A percentile compares a stretch with the other conserved stretches of the same genome.
These are phyloP conservation scores for Monilinia laxa DNA, from an alignment of 2,329 filamentous ascomycete species.

Conservation along the genomic window DNA sequence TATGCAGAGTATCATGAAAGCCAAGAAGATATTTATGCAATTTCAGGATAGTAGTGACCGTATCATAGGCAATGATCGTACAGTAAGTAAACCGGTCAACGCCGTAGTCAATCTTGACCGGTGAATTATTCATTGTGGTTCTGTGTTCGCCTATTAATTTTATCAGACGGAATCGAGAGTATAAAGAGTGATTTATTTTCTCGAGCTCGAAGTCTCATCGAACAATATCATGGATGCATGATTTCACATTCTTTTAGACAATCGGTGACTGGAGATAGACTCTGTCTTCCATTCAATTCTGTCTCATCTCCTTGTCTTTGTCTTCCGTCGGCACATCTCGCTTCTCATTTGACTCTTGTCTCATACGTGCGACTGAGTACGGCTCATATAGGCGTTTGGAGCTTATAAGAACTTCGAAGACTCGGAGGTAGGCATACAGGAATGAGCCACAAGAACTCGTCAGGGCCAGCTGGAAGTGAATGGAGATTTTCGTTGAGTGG, in stretches of 20 bases:
- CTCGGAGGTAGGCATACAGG: neutral
- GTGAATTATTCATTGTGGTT: neutral
- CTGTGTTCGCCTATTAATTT: neutral
- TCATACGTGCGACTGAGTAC: neutral
- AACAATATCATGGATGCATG: neutral
- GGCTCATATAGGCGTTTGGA: neutral
- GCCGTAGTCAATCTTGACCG: neutral
- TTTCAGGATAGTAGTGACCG: neutral
- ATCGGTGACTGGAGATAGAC: neutral
- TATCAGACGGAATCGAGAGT: neutral
- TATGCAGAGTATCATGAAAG: neutral
- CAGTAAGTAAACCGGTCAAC: neutral
- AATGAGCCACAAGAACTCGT: neutral
- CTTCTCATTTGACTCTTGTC: neutral
- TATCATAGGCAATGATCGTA: neutral
- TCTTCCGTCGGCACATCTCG: neutral
- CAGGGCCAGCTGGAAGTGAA: neutral
- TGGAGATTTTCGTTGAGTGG: neutral
- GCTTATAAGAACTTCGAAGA: neutral
- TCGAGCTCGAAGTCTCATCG: neutral
- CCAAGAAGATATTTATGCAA: neutral
- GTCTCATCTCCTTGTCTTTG: neutral
- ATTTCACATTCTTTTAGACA: neutral
- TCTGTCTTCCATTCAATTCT: neutral
- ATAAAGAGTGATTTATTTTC: neutral